Base-by-base conservation (phyloP, 495 filamentous ascomycete genomes). In the Podospora fimiseda region DNA sequence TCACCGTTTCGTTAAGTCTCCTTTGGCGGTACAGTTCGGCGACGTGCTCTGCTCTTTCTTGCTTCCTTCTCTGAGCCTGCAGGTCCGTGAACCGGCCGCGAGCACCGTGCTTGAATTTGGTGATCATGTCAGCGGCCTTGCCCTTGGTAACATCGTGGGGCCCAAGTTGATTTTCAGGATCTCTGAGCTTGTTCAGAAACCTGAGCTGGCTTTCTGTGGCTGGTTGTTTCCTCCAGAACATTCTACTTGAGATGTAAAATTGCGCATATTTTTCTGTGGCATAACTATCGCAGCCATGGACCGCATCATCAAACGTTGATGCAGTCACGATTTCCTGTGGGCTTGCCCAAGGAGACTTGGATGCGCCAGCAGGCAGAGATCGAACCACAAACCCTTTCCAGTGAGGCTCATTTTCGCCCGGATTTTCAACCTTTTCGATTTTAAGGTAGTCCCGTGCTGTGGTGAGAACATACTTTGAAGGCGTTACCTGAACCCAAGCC, bases 51-150 rank as follows among this genome's bases (percentile, higher is more conserved):
- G 68, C 64, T 54, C 65, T 73, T 51, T 74, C 66, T 50, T 62
- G 63, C 51, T 70, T 71, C 46, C 68, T 77, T 65, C 70, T 77
- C 15, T 70, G 69, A 0, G 72, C 75, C 62, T 77, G 70, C 14
- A 81, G 58, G 43, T 65, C 65, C 6, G 78, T 69, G 59, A 86
- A 92, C 36, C 80, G 76, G 9, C 86, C 86, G 59, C 81, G 81
- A 9, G 87, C 88, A 0, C 93, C 93, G 64, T 88, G 84, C 58
- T 84, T 89, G 52, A 96, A 59, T 63, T 95, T 95, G 1, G 87
- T 94, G 54, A 97, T 95, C 80, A 96, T 89, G 70, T 98, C 93
- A 16, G 77, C 78, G 27, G 93, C 94, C 60, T 81, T 79, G 1
- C 93, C 93, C 50, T 89, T 89, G 3, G 81, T 94, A 39, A 96